Evolutionary conservation across 331 rosid genomes (phyloP), one percentile per base, ranked within the genome.

Genomic region (Quercus lobata): DNA sequence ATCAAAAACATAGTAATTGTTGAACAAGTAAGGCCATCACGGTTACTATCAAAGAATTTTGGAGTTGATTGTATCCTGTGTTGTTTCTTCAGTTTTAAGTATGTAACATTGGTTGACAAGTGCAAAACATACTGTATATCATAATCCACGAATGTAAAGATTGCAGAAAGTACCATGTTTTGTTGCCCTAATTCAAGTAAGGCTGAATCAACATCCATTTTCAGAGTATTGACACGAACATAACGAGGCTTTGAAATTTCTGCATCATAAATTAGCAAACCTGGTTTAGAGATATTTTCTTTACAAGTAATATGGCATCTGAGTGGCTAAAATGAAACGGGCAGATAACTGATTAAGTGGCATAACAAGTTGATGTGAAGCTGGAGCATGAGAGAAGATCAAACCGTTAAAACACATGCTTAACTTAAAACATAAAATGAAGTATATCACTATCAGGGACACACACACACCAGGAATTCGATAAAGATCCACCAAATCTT

Each of bases 221-320:
- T 91, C 85, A 93, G 91, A 18, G 99, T 84, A 83, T 93, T 93
- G 24, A 93, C 97, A 22, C 97, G 97, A 85, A 93, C 95, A 83
- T 83, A 85, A 57, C 99, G 94, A 80, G 97, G 94, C 71, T 72
- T 37, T 73, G 91, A 87, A 76, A 83, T 71, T 79, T 83, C 97
- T 90, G 96, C 89, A 90, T 68, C 60, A 74, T 49, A 78, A 85
- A 78, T 74, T n/a, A 77, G 29, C 46, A 65, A 68, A 68, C 29
- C 44, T 46, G 8, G 24, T 65, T 74, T 52, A 70, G 72, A 16
- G 4, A 46, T 21, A 14, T 5, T 8, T 49, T 46, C 29, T 30
- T 30, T 17, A 66, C 52, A 34, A 68, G 24, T 1, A 32, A 18
- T 34, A 12, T 25, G 25, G 32, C 12, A 27, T 24, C 29, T 46